Evolutionary conservation across 2,329 filamentous ascomycete genomes (phyloP).

Genomic region (Huntiella savannae): DNA sequence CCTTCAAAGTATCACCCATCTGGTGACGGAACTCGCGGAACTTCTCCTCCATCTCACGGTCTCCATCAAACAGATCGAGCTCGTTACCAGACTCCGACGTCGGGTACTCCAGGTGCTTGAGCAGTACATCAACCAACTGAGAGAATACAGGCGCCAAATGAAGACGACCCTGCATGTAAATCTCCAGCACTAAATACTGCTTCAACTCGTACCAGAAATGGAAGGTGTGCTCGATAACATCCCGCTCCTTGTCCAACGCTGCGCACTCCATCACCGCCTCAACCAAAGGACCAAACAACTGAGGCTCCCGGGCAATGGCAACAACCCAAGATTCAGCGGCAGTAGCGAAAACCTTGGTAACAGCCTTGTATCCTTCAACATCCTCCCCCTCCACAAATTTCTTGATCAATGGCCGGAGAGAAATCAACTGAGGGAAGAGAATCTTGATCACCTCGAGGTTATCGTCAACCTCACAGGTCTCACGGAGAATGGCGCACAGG

Average conservation of each 20-base stretch:
- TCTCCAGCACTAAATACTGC: conserved; percentile 80
- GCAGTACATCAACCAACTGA: conserved; percentile 78
- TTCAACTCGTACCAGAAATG: conserved; percentile 98
- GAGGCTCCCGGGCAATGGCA: conserved; percentile 66
- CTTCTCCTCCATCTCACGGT: conserved; percentile 88
- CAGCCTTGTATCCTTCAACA: conserved; percentile 63
- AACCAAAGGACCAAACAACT: conserved; percentile 66
- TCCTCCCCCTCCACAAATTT: conserved; percentile 66
- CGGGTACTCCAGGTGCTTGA: conserved; percentile 78
- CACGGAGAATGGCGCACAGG: conserved; percentile 74
- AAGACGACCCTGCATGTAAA: conserved; percentile 65
- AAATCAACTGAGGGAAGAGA: conserved; percentile 64
- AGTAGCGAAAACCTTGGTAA: conserved; percentile 81
- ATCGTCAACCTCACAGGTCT: conserved; percentile 88
- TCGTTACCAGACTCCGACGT: conserved; percentile 54
- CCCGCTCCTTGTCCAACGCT: conserved; percentile 66
- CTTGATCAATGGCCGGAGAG: conserved; percentile 56
- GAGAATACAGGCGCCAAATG: conserved; percentile 68
- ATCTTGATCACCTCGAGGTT: conserved; percentile 63
- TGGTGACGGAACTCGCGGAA: conserved; percentile 92
- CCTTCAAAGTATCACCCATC: conserved; percentile 96
- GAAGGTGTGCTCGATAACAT: conserved; percentile 87
- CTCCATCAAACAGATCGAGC: conserved; percentile 79
- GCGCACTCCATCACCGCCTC: conserved; percentile 87
- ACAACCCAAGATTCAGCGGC: conserved; percentile 91